A percentile compares a stretch with the other conserved stretches of the same genome.
Conservation (phyloP, 306 rosid species). For the Begonia loranthoides region DNA sequence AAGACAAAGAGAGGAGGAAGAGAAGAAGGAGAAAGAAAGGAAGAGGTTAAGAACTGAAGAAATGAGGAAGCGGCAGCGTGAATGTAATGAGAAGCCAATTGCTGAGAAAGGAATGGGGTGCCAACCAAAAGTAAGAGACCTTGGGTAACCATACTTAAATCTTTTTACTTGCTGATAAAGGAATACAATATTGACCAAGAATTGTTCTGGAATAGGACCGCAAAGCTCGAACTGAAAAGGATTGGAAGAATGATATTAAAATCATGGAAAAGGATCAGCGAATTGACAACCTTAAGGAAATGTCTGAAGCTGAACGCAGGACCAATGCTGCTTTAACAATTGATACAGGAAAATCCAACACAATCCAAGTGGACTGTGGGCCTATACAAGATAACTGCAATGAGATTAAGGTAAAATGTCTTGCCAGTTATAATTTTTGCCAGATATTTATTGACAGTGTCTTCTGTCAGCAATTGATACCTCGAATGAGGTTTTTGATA, state of each 20-base stretch:
- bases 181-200: not conserved
- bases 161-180: not conserved
- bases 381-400: conserved; percentile 15
- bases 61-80: conserved; percentile 40
- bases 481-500: too few relatives aligned
- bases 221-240: conserved; percentile 26
- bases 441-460: too few relatives aligned
- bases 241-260: conserved; percentile 21
- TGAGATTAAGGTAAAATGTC: conserved; percentile 26
- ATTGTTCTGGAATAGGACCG: conserved; percentile 39
- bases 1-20: conserved; percentile 81
- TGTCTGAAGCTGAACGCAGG: not conserved
- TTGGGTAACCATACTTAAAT: conserved; percentile 2
- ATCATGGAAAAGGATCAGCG: conserved; percentile 17
- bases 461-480: too few relatives aligned
- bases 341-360: conserved; percentile 21
- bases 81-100: conserved; percentile 30
- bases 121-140: conserved; percentile 32
- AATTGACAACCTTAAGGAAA: conserved; percentile 6
- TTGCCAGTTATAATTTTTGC: not conserved
- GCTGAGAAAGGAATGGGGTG: conserved; percentile 28
- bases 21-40: conserved; percentile 60
- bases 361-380: conserved; percentile 13
- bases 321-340: conserved; percentile 14
- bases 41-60: conserved; percentile 66